phyloP scores from a whole-genome alignment of 768 basidiomycete species.

The Lactarius indigo region DNA sequence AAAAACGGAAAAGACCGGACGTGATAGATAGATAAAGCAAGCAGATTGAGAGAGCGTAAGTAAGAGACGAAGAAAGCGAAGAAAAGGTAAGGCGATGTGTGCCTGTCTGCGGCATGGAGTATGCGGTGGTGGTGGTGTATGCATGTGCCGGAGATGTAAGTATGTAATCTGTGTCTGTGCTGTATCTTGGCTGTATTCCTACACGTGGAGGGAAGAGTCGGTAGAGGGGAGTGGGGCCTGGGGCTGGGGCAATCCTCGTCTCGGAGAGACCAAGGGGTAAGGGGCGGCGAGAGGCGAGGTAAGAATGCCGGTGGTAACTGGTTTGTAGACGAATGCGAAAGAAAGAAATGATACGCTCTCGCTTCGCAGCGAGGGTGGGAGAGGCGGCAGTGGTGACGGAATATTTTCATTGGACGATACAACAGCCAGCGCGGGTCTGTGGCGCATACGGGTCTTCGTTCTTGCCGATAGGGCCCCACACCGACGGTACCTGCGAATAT shows the following conservation, averaged over 20 bases:
- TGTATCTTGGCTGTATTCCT: neutral
- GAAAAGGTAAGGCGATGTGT: neutral
- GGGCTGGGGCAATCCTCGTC: neutral
- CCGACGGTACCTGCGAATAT: slow-evolving; percentile 72
- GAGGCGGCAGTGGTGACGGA: neutral
- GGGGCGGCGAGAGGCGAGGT: neutral
- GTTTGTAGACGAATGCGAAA: neutral
- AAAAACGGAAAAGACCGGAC: neutral
- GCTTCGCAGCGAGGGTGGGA: neutral
- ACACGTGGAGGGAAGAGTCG: neutral
- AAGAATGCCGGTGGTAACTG: neutral
- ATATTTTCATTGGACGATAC: slow-evolving; percentile 19
- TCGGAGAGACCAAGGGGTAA: neutral
- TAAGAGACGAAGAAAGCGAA: neutral
- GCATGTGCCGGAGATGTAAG: neutral
- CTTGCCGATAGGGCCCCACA: slow-evolving; percentile 94
- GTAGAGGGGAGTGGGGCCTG: neutral
- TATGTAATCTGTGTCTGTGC: neutral
- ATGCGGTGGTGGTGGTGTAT: neutral
- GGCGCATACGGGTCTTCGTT: slow-evolving; percentile 92
- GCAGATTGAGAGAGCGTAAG: neutral
- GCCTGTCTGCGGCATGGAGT: neutral
- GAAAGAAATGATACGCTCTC: neutral
- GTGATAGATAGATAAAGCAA: neutral
- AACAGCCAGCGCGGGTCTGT: slow-evolving; percentile 28